Evolutionary conservation across 352 stramenopile genomes (phyloP).

Genomic region (Phytophthora ramorum): DNA sequence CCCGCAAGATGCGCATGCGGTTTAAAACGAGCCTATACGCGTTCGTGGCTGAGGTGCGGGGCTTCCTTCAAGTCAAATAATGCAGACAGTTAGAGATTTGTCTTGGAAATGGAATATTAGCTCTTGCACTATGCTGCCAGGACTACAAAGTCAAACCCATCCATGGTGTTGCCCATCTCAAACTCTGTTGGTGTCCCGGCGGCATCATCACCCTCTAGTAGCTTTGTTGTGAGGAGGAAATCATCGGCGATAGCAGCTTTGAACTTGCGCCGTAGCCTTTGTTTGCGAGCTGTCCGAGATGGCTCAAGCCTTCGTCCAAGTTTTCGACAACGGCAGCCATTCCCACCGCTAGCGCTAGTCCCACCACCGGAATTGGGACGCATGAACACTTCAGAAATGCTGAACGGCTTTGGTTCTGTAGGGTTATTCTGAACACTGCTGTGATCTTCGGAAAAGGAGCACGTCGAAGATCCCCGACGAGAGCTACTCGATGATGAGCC

Average conservation of each 20-base stretch:
- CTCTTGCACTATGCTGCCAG: constrained; percentile 8
- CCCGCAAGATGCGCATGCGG: constrained; percentile 71
- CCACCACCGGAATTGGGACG: constrained; percentile 6
- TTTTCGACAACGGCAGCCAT: constrained; percentile 43
- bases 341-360: constrained; percentile 6
- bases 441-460: constrained; percentile 22
- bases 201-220: constrained; percentile 41
- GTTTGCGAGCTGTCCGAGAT: constrained; percentile 22
- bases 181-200: constrained; percentile 7
- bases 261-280: constrained; percentile 43
- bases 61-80: constrained; percentile 87
- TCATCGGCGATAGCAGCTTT: constrained; percentile 33
- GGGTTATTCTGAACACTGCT: constrained; percentile 27
- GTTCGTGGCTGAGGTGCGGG: constrained; percentile 83
- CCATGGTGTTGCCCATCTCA: constrained; percentile 23
- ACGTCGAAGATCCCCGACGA: constrained; percentile 4
- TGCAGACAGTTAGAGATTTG: constrained; percentile 6
- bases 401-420: constrained; percentile 12
- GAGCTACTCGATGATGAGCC: neutral
- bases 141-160: constrained; percentile 46
- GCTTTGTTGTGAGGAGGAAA: constrained; percentile 44
- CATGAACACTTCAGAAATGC: constrained; percentile 8
- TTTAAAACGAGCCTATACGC: constrained; percentile 88
- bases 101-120: constrained; percentile 6
- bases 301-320: constrained; percentile 47